These are phyloP conservation scores for Aspergillus calidoustus DNA, from an alignment of 2,329 filamentous ascomycete species.

Conservation along the genomic window DNA sequence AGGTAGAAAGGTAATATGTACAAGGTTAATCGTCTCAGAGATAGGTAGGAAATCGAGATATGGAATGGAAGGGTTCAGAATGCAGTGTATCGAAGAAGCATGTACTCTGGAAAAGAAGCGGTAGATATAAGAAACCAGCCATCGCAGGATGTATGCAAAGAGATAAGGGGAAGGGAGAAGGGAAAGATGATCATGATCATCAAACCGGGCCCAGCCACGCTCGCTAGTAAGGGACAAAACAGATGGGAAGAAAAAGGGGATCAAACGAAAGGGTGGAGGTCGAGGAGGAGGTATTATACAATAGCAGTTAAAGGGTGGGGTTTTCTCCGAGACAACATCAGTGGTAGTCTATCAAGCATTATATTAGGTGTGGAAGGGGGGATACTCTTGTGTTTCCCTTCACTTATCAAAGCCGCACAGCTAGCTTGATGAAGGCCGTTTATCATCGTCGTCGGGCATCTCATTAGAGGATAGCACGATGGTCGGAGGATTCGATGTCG, in stretches of 20 bases:
- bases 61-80: slow-evolving; percentile 6
- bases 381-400: not conserved
- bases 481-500: slow-evolving; percentile 29
- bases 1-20: slow-evolving; percentile 33
- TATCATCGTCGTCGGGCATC: slow-evolving; percentile 29
- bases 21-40: slow-evolving; percentile 21
- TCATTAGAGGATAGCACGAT: slow-evolving; percentile 42
- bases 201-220: slow-evolving; percentile 14
- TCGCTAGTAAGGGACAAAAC: slow-evolving; percentile 9
- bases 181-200: slow-evolving; percentile 16
- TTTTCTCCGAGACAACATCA: slow-evolving; percentile 35
- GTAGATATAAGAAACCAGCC: not conserved
- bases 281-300: slow-evolving; percentile 27
- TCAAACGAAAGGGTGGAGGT: slow-evolving; percentile 19
- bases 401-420: not conserved
- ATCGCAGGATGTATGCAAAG: slow-evolving; percentile 7
- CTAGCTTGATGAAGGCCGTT: slow-evolving; percentile 25
- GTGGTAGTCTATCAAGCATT: slow-evolving; percentile 39
- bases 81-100: slow-evolving; percentile 4
- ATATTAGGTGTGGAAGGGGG: slow-evolving; percentile 28
- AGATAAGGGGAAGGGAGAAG: slow-evolving; percentile 3
- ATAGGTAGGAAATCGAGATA: slow-evolving; percentile 8
- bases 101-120: slow-evolving; percentile 20
- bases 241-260: slow-evolving; percentile 12
- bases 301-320: slow-evolving; percentile 16